These are phyloP conservation scores for Yarrowia sp. DNA, from an alignment of 805 yeast genomes.

Conservation along the genomic window DNA sequence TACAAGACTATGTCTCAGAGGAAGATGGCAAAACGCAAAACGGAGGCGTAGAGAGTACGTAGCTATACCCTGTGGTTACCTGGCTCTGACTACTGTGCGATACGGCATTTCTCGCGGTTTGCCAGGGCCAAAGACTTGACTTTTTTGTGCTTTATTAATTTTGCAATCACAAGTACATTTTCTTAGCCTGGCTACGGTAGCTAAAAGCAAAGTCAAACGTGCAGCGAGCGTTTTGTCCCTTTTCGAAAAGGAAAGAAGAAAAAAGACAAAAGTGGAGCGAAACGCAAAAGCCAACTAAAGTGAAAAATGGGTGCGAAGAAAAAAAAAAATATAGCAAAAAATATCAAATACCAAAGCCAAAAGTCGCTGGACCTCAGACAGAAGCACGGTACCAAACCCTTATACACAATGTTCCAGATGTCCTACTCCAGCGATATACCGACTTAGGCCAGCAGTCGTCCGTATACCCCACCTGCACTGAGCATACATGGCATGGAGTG, in stretches of 20 bases:
- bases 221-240: slow-evolving; percentile 23
- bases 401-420: no score
- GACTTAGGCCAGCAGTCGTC: no score
- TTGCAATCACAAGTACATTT: neutral
- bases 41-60: no score
- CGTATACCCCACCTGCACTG: slow-evolving; percentile 2
- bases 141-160: neutral
- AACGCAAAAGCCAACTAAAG: neutral
- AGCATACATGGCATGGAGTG: neutral
- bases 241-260: slow-evolving; percentile 2
- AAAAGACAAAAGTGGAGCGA: neutral
- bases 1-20: neutral
- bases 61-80: no score
- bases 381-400: neutral
- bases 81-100: no score
- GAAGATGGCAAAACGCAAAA: neutral
- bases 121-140: no score
- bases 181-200: neutral
- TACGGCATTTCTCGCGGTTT: no score
- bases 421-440: no score
- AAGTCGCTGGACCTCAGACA: neutral
- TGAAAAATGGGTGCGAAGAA: neutral
- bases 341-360: neutral
- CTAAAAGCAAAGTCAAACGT: neutral
- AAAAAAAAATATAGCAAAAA: neutral